A percentile compares a stretch with the other conserved stretches of the same genome.
phyloP scores from a whole-genome alignment of 345 rosid species.

The Populus euphratica region DNA sequence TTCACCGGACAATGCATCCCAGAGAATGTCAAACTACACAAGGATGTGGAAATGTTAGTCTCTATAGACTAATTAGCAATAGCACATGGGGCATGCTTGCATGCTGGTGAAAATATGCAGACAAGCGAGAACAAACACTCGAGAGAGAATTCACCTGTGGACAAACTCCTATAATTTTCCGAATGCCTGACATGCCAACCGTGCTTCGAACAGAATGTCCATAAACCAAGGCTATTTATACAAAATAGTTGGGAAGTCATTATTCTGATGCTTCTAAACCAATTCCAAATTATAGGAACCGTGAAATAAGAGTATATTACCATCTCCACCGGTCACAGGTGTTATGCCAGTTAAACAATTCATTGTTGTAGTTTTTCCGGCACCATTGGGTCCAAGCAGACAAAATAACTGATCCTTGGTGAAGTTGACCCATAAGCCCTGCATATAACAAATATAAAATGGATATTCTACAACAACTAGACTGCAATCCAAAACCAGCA shows the following conservation, averaged over 20 bases:
- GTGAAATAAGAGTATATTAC: constrained; percentile 34
- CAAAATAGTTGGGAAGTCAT: constrained; percentile 4
- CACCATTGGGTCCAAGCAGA: constrained; percentile 95
- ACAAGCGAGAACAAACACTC: too few relatives aligned
- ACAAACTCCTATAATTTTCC: constrained; percentile 77
- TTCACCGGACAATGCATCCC: constrained; percentile 81
- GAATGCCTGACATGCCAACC: constrained; percentile 81
- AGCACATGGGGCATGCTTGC: constrained; percentile 7
- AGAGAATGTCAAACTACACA: constrained; percentile 78
- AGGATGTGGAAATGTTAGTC: constrained; percentile 11
- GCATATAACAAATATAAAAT: constrained; percentile 10
- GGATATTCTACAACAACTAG: not conserved
- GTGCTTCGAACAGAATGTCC: constrained; percentile 73
- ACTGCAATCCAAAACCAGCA: not conserved
- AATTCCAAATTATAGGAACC: not conserved
- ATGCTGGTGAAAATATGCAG: not conserved
- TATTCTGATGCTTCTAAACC: not conserved
- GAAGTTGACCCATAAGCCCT: constrained; percentile 86
- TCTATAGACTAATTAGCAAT: not conserved
- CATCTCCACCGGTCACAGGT: constrained; percentile 79
- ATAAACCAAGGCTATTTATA: constrained; percentile 59
- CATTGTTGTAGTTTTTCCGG: constrained; percentile 89
- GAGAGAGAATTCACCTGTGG: constrained; percentile 60
- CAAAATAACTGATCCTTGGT: constrained; percentile 83
- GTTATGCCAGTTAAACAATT: constrained; percentile 81